Evolutionary conservation across 2,329 filamentous ascomycete species (phyloP).

Genomic region (Thielaviopsis ethacetica): DNA sequence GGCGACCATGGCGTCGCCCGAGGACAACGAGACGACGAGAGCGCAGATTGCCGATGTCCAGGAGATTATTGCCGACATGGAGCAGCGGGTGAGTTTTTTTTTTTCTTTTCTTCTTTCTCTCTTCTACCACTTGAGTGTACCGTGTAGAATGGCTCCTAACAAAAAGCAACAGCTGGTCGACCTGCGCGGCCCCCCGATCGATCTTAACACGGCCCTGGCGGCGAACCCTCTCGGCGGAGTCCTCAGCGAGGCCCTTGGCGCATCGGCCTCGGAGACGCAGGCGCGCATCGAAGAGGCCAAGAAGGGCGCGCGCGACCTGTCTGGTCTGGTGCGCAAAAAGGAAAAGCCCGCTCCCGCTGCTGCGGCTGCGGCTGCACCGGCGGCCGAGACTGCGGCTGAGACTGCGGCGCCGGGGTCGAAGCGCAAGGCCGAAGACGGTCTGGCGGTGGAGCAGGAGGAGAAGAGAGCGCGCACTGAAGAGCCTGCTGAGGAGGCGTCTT

Average conservation of each 20-base stretch:
- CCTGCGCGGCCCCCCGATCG: constrained; percentile 45
- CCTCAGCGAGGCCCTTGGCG: constrained; percentile 43
- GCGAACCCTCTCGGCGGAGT: constrained; percentile 37
- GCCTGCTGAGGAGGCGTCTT: constrained; percentile 4
- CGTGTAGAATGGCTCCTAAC: neutral
- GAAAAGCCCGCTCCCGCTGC: constrained; percentile 15
- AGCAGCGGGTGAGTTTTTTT: constrained; percentile 44
- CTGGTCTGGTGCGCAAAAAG: constrained; percentile 57
- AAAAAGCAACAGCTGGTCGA: constrained; percentile 42
- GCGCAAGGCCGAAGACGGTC: constrained; percentile 34
- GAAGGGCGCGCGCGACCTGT: constrained; percentile 57
- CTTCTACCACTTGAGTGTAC: neutral
- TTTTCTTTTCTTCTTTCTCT: neutral
- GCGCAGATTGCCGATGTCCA: constrained; percentile 55
- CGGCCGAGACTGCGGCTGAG: too few species aligned
- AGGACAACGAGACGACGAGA: constrained; percentile 48
- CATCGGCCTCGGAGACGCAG: constrained; percentile 42
- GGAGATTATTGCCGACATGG: constrained; percentile 64
- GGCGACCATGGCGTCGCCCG: constrained; percentile 42
- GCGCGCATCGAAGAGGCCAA: constrained; percentile 56
- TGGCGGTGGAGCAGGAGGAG: constrained; percentile 22
- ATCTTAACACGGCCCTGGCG: constrained; percentile 38
- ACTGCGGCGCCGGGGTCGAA: constrained; percentile 20
- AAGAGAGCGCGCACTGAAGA: constrained; percentile 17
- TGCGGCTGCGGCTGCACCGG: constrained; percentile 14